Evolutionary conservation across 305 asterid species (phyloP).

Genomic region (Caryopteris hybrid): DNA sequence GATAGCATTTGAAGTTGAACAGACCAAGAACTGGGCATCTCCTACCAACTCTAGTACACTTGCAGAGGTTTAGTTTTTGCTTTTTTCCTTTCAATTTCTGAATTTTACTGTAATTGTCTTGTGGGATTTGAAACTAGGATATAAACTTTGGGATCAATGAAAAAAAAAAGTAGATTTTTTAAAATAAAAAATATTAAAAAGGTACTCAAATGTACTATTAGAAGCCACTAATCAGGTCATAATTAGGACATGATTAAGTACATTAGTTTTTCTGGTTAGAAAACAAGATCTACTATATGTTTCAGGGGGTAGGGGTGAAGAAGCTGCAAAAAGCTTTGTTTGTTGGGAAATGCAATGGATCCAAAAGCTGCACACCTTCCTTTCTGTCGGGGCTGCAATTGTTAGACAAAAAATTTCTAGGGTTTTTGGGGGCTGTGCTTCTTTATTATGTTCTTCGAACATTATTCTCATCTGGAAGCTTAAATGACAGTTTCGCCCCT

Average conservation of each 20-base stretch:
- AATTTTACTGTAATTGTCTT: neutral
- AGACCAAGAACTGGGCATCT: conserved; percentile 72
- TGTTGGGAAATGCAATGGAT: conserved; percentile 82
- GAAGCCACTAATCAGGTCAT: conserved; percentile 20
- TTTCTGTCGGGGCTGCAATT: conserved; percentile 76
- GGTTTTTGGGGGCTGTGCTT: conserved; percentile 76
- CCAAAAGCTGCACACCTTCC: conserved; percentile 85
- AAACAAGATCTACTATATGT: neutral
- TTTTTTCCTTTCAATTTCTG: conserved; percentile 1
- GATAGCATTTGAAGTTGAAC: conserved; percentile 72
- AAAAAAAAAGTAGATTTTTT: neutral
- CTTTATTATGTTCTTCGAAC: conserved; percentile 25
- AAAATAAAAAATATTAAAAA: no score
- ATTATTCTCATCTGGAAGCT: neutral
- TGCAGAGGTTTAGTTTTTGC: conserved; percentile 46
- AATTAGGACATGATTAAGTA: conserved; percentile 43
- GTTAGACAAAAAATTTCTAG: conserved; percentile 35
- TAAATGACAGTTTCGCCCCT: conserved; percentile 16
- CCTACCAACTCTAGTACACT: conserved; percentile 56
- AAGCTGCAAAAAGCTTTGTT: conserved; percentile 40
- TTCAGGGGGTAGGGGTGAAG: conserved; percentile 1
- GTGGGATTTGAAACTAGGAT: no score
- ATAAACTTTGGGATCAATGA: neutral
- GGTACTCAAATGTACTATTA: neutral
- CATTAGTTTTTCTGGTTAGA: conserved; percentile 1